phyloP scores from a whole-genome alignment of 805 yeast genomes.

The Ogataea pini region DNA sequence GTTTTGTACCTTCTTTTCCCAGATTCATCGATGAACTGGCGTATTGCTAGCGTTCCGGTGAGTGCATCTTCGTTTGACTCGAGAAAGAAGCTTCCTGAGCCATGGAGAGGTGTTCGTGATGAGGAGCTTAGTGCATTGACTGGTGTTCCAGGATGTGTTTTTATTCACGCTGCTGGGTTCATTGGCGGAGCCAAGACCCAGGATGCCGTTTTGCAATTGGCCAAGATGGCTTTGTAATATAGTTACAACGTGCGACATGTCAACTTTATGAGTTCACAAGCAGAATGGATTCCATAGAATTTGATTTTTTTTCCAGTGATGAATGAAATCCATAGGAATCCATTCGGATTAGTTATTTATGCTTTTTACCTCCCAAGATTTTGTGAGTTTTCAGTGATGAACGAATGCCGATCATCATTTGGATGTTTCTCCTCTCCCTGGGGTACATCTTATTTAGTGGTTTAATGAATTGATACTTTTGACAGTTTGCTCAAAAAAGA shows the following conservation, averaged over 20 bases:
- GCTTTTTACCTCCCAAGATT: too few species aligned
- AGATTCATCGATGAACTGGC: constrained; percentile 73
- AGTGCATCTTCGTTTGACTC: constrained; percentile 75
- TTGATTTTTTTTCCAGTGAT: too few species aligned
- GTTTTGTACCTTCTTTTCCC: constrained; percentile 78
- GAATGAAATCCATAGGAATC: too few species aligned
- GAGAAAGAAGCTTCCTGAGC: constrained; percentile 84
- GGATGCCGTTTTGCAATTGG: constrained; percentile 78
- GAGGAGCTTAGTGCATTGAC: constrained; percentile 69
- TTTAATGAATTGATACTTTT: too few species aligned
- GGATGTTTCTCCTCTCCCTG: too few species aligned
- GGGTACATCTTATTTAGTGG: too few species aligned
- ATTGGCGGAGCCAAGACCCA: constrained; percentile 88
- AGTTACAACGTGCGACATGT: too few species aligned
- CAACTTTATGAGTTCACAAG: not conserved
- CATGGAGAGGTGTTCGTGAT: constrained; percentile 95
- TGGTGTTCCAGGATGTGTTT: constrained; percentile 86
- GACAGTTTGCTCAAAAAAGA: too few species aligned
- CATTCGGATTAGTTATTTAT: too few species aligned
- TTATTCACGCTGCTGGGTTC: constrained; percentile 95
- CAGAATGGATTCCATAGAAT: too few species aligned
- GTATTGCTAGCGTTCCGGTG: constrained; percentile 92
- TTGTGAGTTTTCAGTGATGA: not conserved
- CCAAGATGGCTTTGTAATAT: constrained; percentile 39
- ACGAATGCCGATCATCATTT: too few species aligned